Evolutionary conservation across 192 early-diverging fungal species (phyloP).

Genomic region (Linnemannia elongata): DNA sequence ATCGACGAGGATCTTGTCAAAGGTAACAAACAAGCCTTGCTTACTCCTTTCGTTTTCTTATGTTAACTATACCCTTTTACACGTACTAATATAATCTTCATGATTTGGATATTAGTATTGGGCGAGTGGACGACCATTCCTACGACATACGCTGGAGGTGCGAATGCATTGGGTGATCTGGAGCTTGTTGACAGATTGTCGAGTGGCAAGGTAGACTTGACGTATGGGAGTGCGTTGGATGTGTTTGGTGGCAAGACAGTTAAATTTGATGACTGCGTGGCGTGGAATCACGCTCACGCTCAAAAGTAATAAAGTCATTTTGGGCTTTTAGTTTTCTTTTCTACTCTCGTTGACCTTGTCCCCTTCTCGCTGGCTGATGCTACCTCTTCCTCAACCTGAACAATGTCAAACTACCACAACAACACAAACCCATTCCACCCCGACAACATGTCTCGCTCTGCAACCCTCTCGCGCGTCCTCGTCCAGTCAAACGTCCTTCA

Average conservation of each 20-base stretch:
- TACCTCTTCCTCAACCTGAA: not conserved
- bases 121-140: slow-evolving; percentile 91
- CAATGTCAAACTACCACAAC: slow-evolving; percentile 21
- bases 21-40: slow-evolving; percentile 47
- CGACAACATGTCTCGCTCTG: slow-evolving; percentile 52
- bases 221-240: slow-evolving; percentile 96
- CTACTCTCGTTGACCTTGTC: not conserved
- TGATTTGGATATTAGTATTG: slow-evolving; percentile 58
- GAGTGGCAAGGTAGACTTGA: slow-evolving; percentile 89
- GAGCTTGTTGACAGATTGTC: slow-evolving; percentile 84
- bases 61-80: not conserved
- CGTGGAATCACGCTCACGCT: slow-evolving; percentile 70
- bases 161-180: slow-evolving; percentile 78
- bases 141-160: slow-evolving; percentile 96
- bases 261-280: slow-evolving; percentile 83
- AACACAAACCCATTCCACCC: slow-evolving; percentile 49
- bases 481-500: slow-evolving; percentile 61
- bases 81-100: not conserved
- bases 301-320: not conserved
- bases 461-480: slow-evolving; percentile 51
- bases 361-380: not conserved
- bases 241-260: slow-evolving; percentile 95
- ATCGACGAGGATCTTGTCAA: slow-evolving; percentile 91
- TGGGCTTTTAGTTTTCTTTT: not conserved
- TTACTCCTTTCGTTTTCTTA: not conserved